Base-by-base conservation (phyloP, 441 rosid species). In the Populus hybrid region DNA sequence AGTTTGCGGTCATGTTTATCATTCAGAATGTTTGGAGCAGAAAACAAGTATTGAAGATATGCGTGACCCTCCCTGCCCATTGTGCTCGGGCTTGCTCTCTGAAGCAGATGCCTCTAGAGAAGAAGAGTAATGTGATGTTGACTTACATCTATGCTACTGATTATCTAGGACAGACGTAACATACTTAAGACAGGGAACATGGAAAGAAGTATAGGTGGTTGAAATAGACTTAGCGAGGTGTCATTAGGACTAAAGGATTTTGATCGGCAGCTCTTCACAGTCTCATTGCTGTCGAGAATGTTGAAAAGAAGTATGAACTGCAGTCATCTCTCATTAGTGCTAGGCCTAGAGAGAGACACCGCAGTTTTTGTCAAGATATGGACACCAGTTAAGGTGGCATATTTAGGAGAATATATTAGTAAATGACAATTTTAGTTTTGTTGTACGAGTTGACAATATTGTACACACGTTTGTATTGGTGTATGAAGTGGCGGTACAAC, bases 1-100 rank as follows among this genome's bases (percentile, higher is more conserved):
- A 76, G 92, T 85, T 10, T 91, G 94, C 21, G 92, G 94, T 21
- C 93, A 91, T 80, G 83, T 82, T 64, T 91, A 87, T 77, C 94
- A 91, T 78, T 89, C 90, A 14, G 92, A 87, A 61, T 91, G 94
- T 79, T 77, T 89, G 84, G 93, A 91, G 80, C 82, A 81, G 75
- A 87, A 78, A 79, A 87, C 94, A 29, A 50, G 83, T 3, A 3
- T 61, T 11, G 89, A 87, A 75, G 86, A 88, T 35, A 84, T 70
- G 74, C 69, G 73, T 1, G 94, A 91, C 67, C 94, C 94, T 3
- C 83, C 83, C 1, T 91, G 94, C 31, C 90, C 86, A 0, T 40
- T 82, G 64, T 91, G 94, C 82, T 72, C 12, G 23, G 84, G 86
- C 74, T 74, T 71, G 18, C 36, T 36, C 36, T 63, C 82, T 23